These are phyloP conservation scores for Penicillium dipodomyicola DNA, from an alignment of 495 filamentous ascomycete genomes.

Conservation along the genomic window DNA sequence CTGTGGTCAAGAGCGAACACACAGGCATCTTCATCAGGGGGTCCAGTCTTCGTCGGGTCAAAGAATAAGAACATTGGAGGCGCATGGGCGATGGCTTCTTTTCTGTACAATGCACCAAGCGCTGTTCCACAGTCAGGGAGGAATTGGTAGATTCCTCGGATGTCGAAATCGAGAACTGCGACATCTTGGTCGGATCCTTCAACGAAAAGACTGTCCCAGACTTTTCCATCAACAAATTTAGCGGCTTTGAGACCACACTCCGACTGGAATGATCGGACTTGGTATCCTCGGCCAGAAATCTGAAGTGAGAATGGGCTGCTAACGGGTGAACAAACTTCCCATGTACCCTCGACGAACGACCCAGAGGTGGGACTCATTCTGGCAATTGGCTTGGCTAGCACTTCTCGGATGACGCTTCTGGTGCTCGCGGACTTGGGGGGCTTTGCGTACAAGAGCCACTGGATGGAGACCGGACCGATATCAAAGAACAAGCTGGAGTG, in stretches of 20 bases:
- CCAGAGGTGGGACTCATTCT: conserved; percentile 38
- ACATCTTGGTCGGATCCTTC: conserved; percentile 27
- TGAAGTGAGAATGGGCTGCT: conserved; percentile 22
- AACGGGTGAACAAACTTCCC: conserved; percentile 51
- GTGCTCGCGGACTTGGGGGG: conserved; percentile 33
- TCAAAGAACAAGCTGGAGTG: conserved; percentile 49
- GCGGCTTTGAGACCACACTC: conserved; percentile 41
- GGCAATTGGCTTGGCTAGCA: conserved; percentile 56
- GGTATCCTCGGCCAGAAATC: conserved; percentile 25
- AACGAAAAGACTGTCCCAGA: conserved; percentile 42
- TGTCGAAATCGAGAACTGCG: conserved; percentile 36
- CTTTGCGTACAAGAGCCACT: conserved; percentile 58
- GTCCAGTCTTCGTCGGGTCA: conserved; percentile 52
- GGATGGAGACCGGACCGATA: conserved; percentile 35
- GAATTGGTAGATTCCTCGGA: conserved; percentile 56
- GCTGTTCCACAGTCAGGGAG: conserved; percentile 68
- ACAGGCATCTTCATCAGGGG: conserved; percentile 54
- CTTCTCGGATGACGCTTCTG: conserved; percentile 42
- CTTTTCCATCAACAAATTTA: conserved; percentile 32
- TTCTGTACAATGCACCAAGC: conserved; percentile 54
- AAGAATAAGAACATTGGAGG: conserved; percentile 61
- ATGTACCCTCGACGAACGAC: conserved; percentile 44
- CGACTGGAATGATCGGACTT: conserved; percentile 27
- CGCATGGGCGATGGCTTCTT: conserved; percentile 14
- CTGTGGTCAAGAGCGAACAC: conserved; percentile 59